Evolutionary conservation across 768 basidiomycete genomes (phyloP), one percentile per base, ranked within the genome.

Genomic region (Russula emetica): DNA sequence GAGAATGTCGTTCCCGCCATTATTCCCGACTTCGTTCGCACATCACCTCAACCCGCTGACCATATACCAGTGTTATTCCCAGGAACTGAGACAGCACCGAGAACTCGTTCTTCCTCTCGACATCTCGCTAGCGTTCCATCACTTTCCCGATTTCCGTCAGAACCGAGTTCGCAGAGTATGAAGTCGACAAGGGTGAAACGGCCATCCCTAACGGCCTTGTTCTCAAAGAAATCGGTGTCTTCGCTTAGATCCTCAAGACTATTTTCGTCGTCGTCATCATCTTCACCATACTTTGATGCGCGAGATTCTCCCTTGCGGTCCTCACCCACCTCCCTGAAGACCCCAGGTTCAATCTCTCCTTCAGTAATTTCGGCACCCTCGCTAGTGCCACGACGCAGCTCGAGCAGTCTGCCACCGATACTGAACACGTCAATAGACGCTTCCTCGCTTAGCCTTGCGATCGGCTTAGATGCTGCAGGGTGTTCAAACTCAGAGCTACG

Each of bases 121-220:
- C 78, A 75, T 68, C 78, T 76, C 16, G 74, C 73, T 8, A 72
- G 76, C 20, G 66, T 72, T 4, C 64, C 74, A 6, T 70, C 73
- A 2, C 69, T 68, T 72, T 72, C 66, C 40, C 75, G 63, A 70
- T 72, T 62, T 69, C 75, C 68, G 66, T 76, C 51, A 66, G 70
- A 64, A 26, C 34, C 71, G 20, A 64, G 71, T 59, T 63, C 77
- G 79, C 79, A 64, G 73, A 67, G 28, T 74, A 72, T 34, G 32
- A 69, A 72, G 53, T 71, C 74, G 28, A 72, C 72, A 59, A 78
- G 76, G 62, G 71, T 79, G 63, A 89, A 87, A 74, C 87, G 85
- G 56, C 86, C 90, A 0, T 90, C 88, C 3, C 74, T 90, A 61
- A 83, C 84, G 55, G 75, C 88, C 20, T 76, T 90, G 22, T 87